These are phyloP conservation scores for Paspalum notatum DNA, from an alignment of 176 grass and related monocot genomes.

Conservation along the genomic window DNA sequence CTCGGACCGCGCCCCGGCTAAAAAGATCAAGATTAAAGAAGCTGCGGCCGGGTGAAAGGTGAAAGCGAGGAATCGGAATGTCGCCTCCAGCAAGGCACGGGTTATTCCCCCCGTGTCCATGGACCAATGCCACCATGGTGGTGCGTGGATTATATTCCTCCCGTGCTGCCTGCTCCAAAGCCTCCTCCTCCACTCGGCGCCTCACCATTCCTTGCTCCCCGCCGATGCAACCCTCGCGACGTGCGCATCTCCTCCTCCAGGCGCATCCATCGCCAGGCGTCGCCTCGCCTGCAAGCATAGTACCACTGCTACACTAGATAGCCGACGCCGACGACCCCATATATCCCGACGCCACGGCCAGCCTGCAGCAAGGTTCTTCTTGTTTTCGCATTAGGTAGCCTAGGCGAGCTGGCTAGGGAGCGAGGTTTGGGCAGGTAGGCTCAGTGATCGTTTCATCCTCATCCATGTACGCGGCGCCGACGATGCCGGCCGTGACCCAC, in stretches of 20 bases:
- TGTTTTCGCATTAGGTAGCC: too few species aligned
- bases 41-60: slow-evolving; percentile 9
- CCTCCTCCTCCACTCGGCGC: background rate
- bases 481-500: slow-evolving; percentile 74
- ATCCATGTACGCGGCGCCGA: slow-evolving; percentile 16
- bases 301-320: background rate
- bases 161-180: slow-evolving; percentile 46
- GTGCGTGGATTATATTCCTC: slow-evolving; percentile 60
- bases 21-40: background rate
- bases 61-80: slow-evolving; percentile 55
- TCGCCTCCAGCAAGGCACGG: slow-evolving; percentile 43
- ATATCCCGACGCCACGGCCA: slow-evolving; percentile 8
- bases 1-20: background rate
- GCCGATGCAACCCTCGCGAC: slow-evolving; percentile 27
- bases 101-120: background rate
- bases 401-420: background rate
- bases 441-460: background rate
- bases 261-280: slow-evolving; percentile 13
- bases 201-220: slow-evolving; percentile 42
- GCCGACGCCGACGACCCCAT: background rate
- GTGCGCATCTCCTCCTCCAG: slow-evolving; percentile 23
- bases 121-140: too few species aligned
- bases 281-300: slow-evolving; percentile 19
- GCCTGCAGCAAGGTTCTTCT: background rate
- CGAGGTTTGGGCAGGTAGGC: background rate